phyloP scores from a whole-genome alignment of 441 rosid genomes.

The Cnidoscolus chayamansa region DNA sequence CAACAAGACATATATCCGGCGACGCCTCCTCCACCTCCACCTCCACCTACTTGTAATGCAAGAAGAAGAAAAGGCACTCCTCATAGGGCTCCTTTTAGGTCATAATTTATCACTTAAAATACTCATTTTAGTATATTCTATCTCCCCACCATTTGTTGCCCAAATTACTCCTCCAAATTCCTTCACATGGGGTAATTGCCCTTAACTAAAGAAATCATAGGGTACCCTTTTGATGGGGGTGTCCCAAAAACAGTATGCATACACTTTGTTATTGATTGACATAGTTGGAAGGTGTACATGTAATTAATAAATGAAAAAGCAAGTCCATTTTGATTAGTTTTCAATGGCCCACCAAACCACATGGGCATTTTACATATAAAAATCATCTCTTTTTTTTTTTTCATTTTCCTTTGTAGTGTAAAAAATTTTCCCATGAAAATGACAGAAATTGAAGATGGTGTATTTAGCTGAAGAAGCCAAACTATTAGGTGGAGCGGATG shows the following conservation, averaged over 20 bases:
- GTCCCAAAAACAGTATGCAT: conserved; percentile 34
- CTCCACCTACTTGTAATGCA: conserved; percentile 38
- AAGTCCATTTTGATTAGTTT: conserved; percentile 32
- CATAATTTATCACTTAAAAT: conserved; percentile 17
- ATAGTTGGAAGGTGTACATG: conserved; percentile 40
- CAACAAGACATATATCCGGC: conserved; percentile 42
- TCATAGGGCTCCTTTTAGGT: conserved; percentile 59
- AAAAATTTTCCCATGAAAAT: no score
- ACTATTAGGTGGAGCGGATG: no score
- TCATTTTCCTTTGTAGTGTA: no score
- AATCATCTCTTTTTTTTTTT: no score
- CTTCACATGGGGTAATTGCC: conserved; percentile 14
- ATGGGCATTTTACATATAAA: conserved; percentile 48
- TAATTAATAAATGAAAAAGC: conserved; percentile 31
- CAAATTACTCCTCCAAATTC: conserved; percentile 12
- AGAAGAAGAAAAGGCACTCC: conserved; percentile 68
- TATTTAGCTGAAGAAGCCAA: no score
- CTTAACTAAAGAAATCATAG: conserved; percentile 24
- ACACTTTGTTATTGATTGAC: conserved; percentile 29
- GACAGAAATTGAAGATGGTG: no score
- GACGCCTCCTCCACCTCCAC: conserved; percentile 39
- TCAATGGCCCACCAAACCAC: conserved; percentile 44
- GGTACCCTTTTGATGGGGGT: conserved; percentile 28
- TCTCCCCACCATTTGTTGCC: conserved; percentile 22
- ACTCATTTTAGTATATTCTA: neutral